Conservation (phyloP, 345 rosid species). For the Moringa oleifera region DNA sequence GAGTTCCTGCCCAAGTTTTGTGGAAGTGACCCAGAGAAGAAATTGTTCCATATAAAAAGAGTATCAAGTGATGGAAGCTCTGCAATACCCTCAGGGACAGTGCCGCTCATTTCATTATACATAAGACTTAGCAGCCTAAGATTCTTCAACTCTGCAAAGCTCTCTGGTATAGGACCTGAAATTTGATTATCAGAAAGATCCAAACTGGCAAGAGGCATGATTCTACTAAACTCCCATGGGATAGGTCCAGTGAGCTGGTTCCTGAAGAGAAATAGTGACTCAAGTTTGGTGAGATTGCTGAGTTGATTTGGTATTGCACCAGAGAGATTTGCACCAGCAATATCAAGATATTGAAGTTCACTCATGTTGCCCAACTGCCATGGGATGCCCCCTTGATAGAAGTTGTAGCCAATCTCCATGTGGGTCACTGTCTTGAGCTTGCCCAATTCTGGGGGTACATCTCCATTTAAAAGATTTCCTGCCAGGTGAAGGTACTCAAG, state of each 20-base stretch:
- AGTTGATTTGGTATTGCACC: conserved; percentile 66
- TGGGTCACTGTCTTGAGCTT: conserved; percentile 57
- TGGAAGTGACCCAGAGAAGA: conserved; percentile 81
- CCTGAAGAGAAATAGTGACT: conserved; percentile 76
- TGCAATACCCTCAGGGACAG: conserved; percentile 62
- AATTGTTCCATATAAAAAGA: conserved; percentile 80
- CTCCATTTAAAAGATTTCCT: conserved; percentile 60
- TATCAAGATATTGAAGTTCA: conserved; percentile 76
- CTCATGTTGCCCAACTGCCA: conserved; percentile 74
- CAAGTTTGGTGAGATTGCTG: conserved; percentile 75
- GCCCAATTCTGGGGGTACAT: conserved; percentile 70
- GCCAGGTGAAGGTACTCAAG: conserved; percentile 81
- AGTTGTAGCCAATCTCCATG: conserved; percentile 95
- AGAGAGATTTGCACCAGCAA: conserved; percentile 78
- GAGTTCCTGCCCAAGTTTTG: conserved; percentile 62
- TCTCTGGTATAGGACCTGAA: conserved; percentile 73
- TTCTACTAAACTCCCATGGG: conserved; percentile 64
- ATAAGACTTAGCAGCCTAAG: conserved; percentile 70
- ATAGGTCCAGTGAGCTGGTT: conserved; percentile 61
- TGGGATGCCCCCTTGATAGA: conserved; percentile 70
- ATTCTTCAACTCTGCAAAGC: conserved; percentile 67
- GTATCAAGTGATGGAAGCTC: conserved; percentile 78
- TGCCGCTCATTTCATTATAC: conserved; percentile 85
- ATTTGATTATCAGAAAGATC: conserved; percentile 82
- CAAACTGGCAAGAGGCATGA: conserved; percentile 53